phyloP scores from a whole-genome alignment of 768 basidiomycete species.

The Lactarius psammicola region DNA sequence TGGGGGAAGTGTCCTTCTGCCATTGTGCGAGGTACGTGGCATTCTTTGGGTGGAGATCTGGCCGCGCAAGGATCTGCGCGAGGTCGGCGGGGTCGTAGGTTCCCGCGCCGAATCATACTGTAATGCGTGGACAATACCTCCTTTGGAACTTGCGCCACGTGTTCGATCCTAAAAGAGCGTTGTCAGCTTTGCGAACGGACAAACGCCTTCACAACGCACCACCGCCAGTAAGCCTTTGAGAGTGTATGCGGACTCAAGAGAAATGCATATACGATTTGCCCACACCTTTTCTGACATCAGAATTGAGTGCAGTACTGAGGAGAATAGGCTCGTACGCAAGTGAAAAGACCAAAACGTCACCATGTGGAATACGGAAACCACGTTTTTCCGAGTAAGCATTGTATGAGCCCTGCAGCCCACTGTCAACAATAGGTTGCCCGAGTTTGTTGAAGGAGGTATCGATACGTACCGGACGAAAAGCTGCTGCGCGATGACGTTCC shows the following conservation, averaged over 20 bases:
- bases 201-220: constrained; percentile 46
- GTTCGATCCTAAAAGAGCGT: constrained; percentile 22
- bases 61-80: constrained; percentile 52
- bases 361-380: constrained; percentile 73
- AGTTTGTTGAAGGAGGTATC: neutral
- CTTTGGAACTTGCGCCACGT: constrained; percentile 61
- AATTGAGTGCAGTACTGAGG: neutral
- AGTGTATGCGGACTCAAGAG: constrained; percentile 81
- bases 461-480: constrained; percentile 75
- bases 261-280: constrained; percentile 83
- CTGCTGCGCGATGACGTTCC: constrained; percentile 77
- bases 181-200: neutral
- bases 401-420: constrained; percentile 88
- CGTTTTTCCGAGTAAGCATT: constrained; percentile 71
- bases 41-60: constrained; percentile 52
- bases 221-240: constrained; percentile 68
- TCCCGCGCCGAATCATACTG: constrained; percentile 56
- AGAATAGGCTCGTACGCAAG: constrained; percentile 51
- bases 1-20: constrained; percentile 39
- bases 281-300: constrained; percentile 49
- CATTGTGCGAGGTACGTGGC: constrained; percentile 44
- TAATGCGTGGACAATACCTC: constrained; percentile 61
- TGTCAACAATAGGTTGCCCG: constrained; percentile 32
- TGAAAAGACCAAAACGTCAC: constrained; percentile 78
- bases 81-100: constrained; percentile 55